Percentiles rank a stretch among this genome's conserved stretches.
Conservation (phyloP, 257 asterid species). For the Striga asiatica region DNA sequence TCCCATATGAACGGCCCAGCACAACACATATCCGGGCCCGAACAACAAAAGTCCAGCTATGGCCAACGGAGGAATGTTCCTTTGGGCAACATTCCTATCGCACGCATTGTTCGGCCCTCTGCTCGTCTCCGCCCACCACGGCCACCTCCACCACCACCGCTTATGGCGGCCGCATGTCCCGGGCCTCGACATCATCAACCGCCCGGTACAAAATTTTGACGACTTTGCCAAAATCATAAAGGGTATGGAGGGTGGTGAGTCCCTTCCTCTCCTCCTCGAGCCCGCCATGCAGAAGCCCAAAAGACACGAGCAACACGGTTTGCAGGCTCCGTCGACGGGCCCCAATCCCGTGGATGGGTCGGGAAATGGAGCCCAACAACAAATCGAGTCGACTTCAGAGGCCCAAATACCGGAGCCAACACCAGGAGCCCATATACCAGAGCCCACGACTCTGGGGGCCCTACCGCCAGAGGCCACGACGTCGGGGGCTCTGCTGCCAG, state of each 20-base stretch:
- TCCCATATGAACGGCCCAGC: neutral
- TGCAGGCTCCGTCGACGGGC: too few species aligned
- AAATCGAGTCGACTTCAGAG: slow-evolving; percentile 1
- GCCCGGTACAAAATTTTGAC: neutral
- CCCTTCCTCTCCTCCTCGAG: neutral
- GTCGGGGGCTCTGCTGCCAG: neutral
- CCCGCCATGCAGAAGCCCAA: neutral
- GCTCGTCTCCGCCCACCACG: slow-evolving; percentile 26
- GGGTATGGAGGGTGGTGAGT: neutral
- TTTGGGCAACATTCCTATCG: slow-evolving; percentile 22
- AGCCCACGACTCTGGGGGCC: neutral
- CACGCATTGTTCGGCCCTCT: slow-evolving; percentile 28
- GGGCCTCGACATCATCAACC: neutral
- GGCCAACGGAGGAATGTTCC: slow-evolving; percentile 33
- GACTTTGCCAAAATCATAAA: neutral
- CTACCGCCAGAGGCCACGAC: neutral
- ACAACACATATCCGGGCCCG: neutral
- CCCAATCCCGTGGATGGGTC: neutral
- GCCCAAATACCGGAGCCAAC: neutral
- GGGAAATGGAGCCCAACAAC: neutral
- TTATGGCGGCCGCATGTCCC: neutral
- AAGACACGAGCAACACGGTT: neutral
- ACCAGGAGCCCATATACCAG: neutral
- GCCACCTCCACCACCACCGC: neutral
- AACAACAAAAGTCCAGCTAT: slow-evolving; percentile 6